Evolutionary conservation across 2,329 filamentous ascomycete genomes (phyloP).

Genomic region (Uncinocarpus reesii): DNA sequence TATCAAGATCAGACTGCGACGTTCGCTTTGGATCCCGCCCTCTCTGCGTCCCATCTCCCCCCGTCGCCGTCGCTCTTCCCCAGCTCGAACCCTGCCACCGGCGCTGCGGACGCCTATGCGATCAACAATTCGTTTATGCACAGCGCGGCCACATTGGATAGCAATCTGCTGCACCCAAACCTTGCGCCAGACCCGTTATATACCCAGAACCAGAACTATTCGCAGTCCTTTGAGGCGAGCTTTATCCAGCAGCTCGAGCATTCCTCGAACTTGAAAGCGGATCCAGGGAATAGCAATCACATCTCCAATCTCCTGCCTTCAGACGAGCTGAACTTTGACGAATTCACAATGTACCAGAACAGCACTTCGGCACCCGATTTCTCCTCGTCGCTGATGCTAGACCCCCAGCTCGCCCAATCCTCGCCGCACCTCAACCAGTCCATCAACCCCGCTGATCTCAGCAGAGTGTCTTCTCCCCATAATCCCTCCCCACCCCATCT

Average conservation of each 20-base stretch:
- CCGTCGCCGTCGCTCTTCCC: conserved; percentile 16
- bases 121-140: conserved; percentile 30
- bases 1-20: conserved; percentile 28
- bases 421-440: conserved; percentile 29
- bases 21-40: conserved; percentile 29
- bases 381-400: conserved; percentile 32
- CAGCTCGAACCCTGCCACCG: conserved; percentile 22
- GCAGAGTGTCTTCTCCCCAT: conserved; percentile 38
- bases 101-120: conserved; percentile 28
- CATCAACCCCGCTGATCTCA: conserved; percentile 40
- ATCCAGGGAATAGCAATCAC: conserved; percentile 28
- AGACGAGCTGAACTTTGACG: conserved; percentile 29
- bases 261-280: conserved; percentile 22
- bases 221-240: conserved; percentile 31
- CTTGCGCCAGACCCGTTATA: conserved; percentile 28
- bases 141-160: conserved; percentile 24
- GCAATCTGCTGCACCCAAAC: conserved; percentile 18
- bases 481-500: conserved; percentile 25
- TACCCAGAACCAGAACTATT: conserved; percentile 26
- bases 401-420: conserved; percentile 25
- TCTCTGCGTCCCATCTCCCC: conserved; percentile 29
- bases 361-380: conserved; percentile 28
- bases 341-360: conserved; percentile 31
- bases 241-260: conserved; percentile 31
- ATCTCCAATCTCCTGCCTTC: conserved; percentile 29